Evolutionary conservation across 495 filamentous ascomycete species (phyloP).

Genomic region (Talaromyces stipitatus): DNA sequence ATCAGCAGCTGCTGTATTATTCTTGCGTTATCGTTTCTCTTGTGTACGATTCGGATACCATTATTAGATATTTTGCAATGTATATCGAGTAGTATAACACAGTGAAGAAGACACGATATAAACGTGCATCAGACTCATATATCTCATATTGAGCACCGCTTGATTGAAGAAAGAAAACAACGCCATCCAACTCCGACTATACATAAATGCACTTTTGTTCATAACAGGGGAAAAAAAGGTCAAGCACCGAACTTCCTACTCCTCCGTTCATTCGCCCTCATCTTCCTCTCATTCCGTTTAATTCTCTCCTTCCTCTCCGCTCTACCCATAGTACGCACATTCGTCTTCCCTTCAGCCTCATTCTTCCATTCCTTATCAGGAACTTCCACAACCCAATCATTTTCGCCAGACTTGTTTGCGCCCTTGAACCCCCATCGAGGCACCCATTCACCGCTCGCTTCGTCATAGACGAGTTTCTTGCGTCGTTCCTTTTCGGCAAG

Average conservation of each 20-base stretch:
- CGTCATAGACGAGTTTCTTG: slow-evolving; percentile 77
- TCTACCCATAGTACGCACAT: slow-evolving; percentile 54
- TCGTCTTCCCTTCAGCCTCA: slow-evolving; percentile 49
- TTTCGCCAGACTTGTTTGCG: slow-evolving; percentile 70
- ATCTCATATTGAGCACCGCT: neutral
- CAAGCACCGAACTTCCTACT: slow-evolving; percentile 33
- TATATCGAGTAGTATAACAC: neutral
- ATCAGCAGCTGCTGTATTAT: neutral
- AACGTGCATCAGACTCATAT: neutral
- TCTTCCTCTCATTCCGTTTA: slow-evolving; percentile 62
- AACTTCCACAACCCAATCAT: slow-evolving; percentile 86
- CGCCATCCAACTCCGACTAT: neutral
- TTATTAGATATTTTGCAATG: neutral
- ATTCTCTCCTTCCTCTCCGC: slow-evolving; percentile 56
- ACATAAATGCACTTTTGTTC: slow-evolving; percentile 4
- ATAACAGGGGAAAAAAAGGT: neutral
- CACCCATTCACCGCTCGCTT: slow-evolving; percentile 78
- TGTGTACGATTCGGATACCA: neutral
- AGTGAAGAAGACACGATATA: neutral
- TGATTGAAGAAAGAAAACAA: too few relatives aligned
- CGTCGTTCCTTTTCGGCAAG: slow-evolving; percentile 53
- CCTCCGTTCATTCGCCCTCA: slow-evolving; percentile 59
- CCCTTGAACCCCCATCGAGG: slow-evolving; percentile 94
- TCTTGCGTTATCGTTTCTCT: neutral
- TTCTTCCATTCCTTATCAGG: slow-evolving; percentile 65